Base-by-base conservation (phyloP, 257 asterid genomes). In the Solanum phureja region DNA sequence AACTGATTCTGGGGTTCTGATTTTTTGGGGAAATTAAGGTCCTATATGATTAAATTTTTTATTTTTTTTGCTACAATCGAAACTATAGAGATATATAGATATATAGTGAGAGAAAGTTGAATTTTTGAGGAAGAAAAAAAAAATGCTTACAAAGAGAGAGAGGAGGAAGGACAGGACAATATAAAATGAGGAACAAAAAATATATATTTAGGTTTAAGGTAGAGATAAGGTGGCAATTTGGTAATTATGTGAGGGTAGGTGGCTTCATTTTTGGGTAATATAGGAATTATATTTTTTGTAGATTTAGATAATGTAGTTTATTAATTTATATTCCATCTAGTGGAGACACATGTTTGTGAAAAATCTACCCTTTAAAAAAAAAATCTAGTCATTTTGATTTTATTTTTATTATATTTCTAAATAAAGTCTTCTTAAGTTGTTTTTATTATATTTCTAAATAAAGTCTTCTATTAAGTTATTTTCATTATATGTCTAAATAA, bases 211-310 rank as follows among this genome's bases (percentile, higher is more conserved):
- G 89, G 86, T 87, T 73, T 7, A 16, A 27, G 69, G 85, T 64
- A 24, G 29, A 11, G 90, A 87, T 89, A 86, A 85, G 86, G 85
- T 82, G 85, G 69, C 85, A 49, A 49, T 82, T 21, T 46, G 69
- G 85, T 82, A 49, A 82, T 46, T 82, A 82, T 46, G 42, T 29
- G 85, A 82, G 42, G 0, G 85, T 82, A 49, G 69, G 69, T 82
- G 69, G 69, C 69, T 49, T 82, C 69, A 82, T 49, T 82, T 82
- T 82, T 18, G 69, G 85, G 68, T 46, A 81, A 81, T 46, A 46
- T 46, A 79, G 37, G 64, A 46, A 18, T 24, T 81, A 16, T 33
- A 14, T 69, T 7, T 31, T 27, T 44, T 44, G 24, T 40, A 27
- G 40, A 18, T 82, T 82, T 82, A 82, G 85, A 82, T 82, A 82